Conservation (phyloP, 208 protist species). For the Histomonas meleagridis region DNA sequence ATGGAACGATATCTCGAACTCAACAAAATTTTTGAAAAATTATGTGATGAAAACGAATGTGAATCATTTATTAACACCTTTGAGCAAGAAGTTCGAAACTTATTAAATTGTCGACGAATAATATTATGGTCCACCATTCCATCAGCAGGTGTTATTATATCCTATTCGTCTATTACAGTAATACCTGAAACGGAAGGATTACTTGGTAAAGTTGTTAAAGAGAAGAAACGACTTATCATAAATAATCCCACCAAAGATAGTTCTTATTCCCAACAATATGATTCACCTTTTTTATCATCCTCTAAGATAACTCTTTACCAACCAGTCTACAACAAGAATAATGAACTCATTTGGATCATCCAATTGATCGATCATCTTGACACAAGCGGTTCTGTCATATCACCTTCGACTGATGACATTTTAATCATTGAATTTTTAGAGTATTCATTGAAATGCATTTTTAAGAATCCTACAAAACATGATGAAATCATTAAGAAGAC, state of each 20-base stretch:
- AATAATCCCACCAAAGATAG: neutral
- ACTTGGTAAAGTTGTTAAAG: neutral
- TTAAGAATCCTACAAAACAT: neutral
- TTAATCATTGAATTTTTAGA: neutral
- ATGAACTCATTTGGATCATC: neutral
- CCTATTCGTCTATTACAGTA: neutral
- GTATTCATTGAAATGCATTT: neutral
- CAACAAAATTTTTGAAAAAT: neutral
- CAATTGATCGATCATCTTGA: neutral
- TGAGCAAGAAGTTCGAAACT: neutral
- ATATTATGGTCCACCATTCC: neutral
- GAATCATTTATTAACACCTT: neutral
- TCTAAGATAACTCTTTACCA: neutral
- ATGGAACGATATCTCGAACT: constrained; percentile 3
- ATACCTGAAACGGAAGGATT: neutral
- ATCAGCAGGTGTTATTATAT: neutral
- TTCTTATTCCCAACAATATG: neutral
- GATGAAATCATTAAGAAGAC: constrained; percentile 21
- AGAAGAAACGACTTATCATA: neutral
- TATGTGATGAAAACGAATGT: neutral
- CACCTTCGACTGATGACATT: neutral
- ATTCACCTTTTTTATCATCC: neutral
- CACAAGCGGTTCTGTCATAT: neutral
- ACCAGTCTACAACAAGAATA: neutral
- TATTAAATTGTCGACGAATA: neutral